A percentile compares a stretch with the other conserved stretches of the same genome.
Conservation (phyloP, 768 basidiomycete genomes). For the Trametes cubensis region DNA sequence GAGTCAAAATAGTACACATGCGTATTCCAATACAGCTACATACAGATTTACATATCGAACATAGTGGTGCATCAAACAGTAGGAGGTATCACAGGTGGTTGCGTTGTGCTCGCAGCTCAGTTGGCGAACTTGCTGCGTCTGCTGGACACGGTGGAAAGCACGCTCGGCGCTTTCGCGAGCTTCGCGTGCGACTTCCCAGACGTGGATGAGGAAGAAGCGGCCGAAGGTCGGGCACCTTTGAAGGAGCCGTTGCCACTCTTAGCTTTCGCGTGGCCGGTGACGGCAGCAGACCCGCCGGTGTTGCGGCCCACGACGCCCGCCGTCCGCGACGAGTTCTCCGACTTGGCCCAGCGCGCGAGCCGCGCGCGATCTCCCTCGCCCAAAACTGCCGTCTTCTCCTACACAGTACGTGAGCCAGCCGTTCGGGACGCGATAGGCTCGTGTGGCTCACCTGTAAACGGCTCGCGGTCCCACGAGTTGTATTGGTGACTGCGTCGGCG, state of each 20-base stretch:
- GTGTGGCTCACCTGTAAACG: background rate
- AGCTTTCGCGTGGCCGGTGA: slow-evolving; percentile 58
- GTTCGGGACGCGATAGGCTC: background rate
- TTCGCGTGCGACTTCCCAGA: slow-evolving; percentile 17
- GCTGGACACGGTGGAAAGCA: slow-evolving; percentile 41
- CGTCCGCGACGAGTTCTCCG: slow-evolving; percentile 46
- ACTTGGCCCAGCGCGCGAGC: slow-evolving; percentile 53
- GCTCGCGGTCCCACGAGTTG: background rate
- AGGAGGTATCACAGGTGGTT: background rate
- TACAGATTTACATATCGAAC: slow-evolving; percentile 13
- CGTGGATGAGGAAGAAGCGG: slow-evolving; percentile 1
- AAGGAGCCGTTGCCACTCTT: slow-evolving; percentile 38
- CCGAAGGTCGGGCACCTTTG: slow-evolving; percentile 14
- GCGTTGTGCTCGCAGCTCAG: background rate
- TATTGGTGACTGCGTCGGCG: slow-evolving; percentile 19
- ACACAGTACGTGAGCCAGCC: background rate
- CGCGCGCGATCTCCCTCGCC: slow-evolving; percentile 39
- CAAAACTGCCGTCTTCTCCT: slow-evolving; percentile 1
- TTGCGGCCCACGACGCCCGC: slow-evolving; percentile 57
- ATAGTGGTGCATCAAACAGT: slow-evolving; percentile 5
- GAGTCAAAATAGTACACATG: slow-evolving; percentile 12
- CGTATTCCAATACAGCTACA: slow-evolving; percentile 34
- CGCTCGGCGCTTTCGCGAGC: slow-evolving; percentile 42
- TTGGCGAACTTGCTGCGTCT: slow-evolving; percentile 37
- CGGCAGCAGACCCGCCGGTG: slow-evolving; percentile 45